phyloP scores from a whole-genome alignment of 352 stramenopile genomes.

The Phytophthora rubi region DNA sequence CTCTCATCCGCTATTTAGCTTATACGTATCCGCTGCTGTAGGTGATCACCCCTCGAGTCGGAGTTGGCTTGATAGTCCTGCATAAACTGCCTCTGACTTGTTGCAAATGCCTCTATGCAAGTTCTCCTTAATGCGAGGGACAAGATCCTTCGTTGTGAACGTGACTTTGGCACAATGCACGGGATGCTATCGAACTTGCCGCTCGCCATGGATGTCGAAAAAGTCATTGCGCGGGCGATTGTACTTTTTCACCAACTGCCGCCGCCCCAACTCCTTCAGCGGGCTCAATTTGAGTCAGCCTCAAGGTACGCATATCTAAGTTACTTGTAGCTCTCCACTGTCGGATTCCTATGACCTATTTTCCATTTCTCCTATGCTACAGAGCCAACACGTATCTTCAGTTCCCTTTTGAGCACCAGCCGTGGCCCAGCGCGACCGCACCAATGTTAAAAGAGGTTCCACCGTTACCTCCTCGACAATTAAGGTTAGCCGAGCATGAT shows the following conservation, averaged over 20 bases:
- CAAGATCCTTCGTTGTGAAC: slow-evolving; percentile 71
- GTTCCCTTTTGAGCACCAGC: slow-evolving; percentile 46
- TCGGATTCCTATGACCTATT: background rate
- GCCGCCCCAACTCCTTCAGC: slow-evolving; percentile 42
- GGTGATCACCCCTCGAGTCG: background rate
- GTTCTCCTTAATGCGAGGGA: slow-evolving; percentile 60
- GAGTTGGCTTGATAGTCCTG: background rate
- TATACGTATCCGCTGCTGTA: slow-evolving; percentile 91
- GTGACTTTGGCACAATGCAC: slow-evolving; percentile 83
- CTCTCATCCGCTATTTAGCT: slow-evolving; percentile 91
- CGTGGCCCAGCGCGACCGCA: slow-evolving; percentile 34
- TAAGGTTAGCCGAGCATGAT: slow-evolving; percentile 19
- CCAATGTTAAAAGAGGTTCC: slow-evolving; percentile 36
- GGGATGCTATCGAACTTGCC: slow-evolving; percentile 75
- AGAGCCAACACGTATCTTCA: slow-evolving; percentile 44
- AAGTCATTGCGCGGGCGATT: slow-evolving; percentile 57
- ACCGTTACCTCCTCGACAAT: slow-evolving; percentile 31
- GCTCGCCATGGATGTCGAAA: slow-evolving; percentile 76
- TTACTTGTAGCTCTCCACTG: background rate
- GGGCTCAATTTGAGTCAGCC: slow-evolving; percentile 23
- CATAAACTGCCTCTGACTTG: background rate
- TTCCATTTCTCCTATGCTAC: slow-evolving; percentile 5
- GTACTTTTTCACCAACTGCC: slow-evolving; percentile 67
- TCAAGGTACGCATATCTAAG: slow-evolving; percentile 24
- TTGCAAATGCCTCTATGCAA: slow-evolving; percentile 16